Base-by-base conservation (phyloP, 495 filamentous ascomycete species). In the Podospora pseudoanserina region DNA sequence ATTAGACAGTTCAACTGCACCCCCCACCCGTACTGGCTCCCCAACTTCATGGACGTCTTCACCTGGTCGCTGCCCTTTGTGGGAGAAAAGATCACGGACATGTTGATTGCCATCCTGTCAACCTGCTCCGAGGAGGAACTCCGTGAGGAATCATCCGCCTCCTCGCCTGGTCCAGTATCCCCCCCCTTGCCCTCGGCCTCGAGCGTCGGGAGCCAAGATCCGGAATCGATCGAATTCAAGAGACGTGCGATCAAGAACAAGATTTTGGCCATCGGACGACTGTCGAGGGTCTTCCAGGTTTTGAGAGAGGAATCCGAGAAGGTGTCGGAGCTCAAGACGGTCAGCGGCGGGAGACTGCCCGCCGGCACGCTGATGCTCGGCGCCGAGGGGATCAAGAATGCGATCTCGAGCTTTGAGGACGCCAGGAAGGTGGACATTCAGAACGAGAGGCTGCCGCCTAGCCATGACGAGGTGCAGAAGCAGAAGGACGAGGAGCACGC, bases 31-130 rank as follows among this genome's bases (percentile, higher is more conserved):
- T 99, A 98, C 81, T 99, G 95, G 95, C 87, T 99, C 49, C 95
- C 95, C 59, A 99, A 99, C 81, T 99, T 99, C 79, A 99, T 99
- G 95, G 95, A 99, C 76, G 95, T 99, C 63, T 97, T 99, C 79
- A 99, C 95, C 55, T 99, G 95, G 95, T 98, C 95, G 34, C 83
- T 99, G 61, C 95, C 95, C 1, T 99, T 99, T 81, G 95, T 99
- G 57, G 96, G 95, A 70, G 95, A 99, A 80, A 99, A 99, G 84
- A 97, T 99, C 73, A 98, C 95, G 34, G 95, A 99, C 74, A 99
- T 99, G 95, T 88, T 99, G 57, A 97, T 99, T 73, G 95, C 94
- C 54, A 99, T 99, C 75, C 86, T 99, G 71, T 97, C 96, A 81
- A 97, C 91, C 66, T 97, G 94, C 84, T 97, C 96, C 34, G 96